phyloP scores from a whole-genome alignment of 2,329 filamentous ascomycete genomes.

The Metarhizium sp. region DNA sequence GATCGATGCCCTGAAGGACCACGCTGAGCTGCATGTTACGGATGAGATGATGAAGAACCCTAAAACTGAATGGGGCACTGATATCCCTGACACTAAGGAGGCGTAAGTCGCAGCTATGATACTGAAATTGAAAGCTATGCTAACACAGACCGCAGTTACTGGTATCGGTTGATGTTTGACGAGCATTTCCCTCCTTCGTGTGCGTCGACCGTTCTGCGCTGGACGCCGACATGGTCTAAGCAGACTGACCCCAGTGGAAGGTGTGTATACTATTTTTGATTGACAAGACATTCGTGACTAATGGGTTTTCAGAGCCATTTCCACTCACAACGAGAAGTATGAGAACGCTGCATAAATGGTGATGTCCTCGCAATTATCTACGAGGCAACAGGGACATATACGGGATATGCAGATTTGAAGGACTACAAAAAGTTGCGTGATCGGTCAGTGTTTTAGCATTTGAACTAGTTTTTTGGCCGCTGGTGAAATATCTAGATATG shows the following conservation, averaged over 20 bases:
- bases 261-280: constrained; percentile 30
- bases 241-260: constrained; percentile 92
- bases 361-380: not conserved
- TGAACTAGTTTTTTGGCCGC: not conserved
- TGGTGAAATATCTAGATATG: not conserved
- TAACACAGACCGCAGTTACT: constrained; percentile 52
- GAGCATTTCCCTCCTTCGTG: constrained; percentile 94
- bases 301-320: constrained; percentile 52
- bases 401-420: not conserved
- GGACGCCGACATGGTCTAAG: constrained; percentile 96
- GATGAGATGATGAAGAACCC: constrained; percentile 99
- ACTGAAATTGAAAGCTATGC: not conserved
- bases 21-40: constrained; percentile 77
- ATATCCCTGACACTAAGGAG: constrained; percentile 94
- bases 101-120: constrained; percentile 46
- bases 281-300: constrained; percentile 9
- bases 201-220: constrained; percentile 87
- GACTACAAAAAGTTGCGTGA: not conserved
- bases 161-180: constrained; percentile 98
- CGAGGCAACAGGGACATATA: not conserved
- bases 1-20: constrained; percentile 97
- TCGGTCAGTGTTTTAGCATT: not conserved
- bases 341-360: constrained; percentile 32
- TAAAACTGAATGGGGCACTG: constrained; percentile 88
- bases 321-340: constrained; percentile 69